Percentiles rank a stretch among this genome's conserved stretches.
Evolutionary conservation across 257 asterid genomes (phyloP).

Genomic region (Echium plantagineum): DNA sequence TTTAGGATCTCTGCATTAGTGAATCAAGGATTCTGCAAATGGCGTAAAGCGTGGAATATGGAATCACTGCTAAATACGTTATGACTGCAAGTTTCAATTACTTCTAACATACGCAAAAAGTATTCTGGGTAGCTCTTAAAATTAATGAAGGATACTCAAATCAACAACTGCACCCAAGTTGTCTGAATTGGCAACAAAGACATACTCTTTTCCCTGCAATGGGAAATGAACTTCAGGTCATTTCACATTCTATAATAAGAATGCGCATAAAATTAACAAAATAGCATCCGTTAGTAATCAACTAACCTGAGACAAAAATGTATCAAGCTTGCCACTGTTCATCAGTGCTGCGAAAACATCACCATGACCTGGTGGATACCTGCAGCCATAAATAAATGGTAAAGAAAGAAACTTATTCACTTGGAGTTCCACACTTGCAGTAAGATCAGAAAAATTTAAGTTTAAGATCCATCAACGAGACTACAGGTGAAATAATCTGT

Average conservation of each 20-base stretch:
- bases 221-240: background rate
- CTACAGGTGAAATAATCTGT: background rate
- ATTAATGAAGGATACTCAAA: conserved; percentile 71
- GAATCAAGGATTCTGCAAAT: conserved; percentile 34
- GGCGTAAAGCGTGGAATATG: background rate
- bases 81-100: background rate
- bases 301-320: conserved; percentile 63
- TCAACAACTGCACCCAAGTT: conserved; percentile 97
- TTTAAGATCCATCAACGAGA: background rate
- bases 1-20: conserved; percentile 63
- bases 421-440: background rate
- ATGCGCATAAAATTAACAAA: background rate
- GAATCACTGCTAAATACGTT: background rate
- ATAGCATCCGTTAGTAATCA: conserved; percentile 1
- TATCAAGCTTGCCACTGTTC: conserved; percentile 96
- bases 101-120: background rate
- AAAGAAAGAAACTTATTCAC: background rate
- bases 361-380: conserved; percentile 99
- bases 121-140: conserved; percentile 7
- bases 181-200: conserved; percentile 91
- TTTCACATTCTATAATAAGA: background rate
- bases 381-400: conserved; percentile 21
- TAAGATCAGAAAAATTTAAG: background rate
- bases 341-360: conserved; percentile 90
- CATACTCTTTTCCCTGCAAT: conserved; percentile 88